Evolutionary conservation across 495 filamentous ascomycete species (phyloP).

Genomic region (Darksidea phi): DNA sequence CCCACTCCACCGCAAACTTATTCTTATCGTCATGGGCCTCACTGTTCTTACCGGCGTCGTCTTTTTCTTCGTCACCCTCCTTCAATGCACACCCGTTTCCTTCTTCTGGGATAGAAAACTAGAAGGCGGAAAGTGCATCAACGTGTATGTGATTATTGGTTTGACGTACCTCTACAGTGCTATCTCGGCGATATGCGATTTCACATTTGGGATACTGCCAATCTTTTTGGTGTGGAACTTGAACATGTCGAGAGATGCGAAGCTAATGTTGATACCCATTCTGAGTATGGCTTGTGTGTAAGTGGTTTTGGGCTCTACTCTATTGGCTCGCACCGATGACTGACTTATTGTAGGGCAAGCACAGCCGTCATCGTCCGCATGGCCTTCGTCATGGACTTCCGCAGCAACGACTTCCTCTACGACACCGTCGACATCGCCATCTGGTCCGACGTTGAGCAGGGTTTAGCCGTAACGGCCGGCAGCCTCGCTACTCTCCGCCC

Average conservation of each 20-base stretch:
- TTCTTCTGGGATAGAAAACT: slow-evolving; percentile 42
- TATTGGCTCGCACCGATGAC: background rate
- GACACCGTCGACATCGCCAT: slow-evolving; percentile 28
- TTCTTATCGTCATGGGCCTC: slow-evolving; percentile 38
- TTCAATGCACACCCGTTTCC: slow-evolving; percentile 46
- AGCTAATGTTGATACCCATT: slow-evolving; percentile 14
- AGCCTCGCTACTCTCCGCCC: slow-evolving; percentile 21
- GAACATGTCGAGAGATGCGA: slow-evolving; percentile 32
- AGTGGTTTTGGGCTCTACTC: background rate
- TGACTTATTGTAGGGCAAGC: slow-evolving; percentile 5
- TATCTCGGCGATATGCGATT: slow-evolving; percentile 43
- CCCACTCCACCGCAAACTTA: slow-evolving; percentile 40
- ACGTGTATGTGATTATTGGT: slow-evolving; percentile 34
- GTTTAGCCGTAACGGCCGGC: slow-evolving; percentile 23
- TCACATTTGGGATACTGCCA: slow-evolving; percentile 47
- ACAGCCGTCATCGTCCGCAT: slow-evolving; percentile 27
- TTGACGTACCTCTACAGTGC: slow-evolving; percentile 44
- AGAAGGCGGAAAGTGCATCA: slow-evolving; percentile 42
- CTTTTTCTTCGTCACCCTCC: slow-evolving; percentile 46
- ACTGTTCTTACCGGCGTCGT: slow-evolving; percentile 41
- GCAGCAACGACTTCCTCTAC: slow-evolving; percentile 20
- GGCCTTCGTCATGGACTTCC: slow-evolving; percentile 18
- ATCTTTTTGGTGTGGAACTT: slow-evolving; percentile 46
- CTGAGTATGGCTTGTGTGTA: slow-evolving; percentile 24
- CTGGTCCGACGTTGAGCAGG: slow-evolving; percentile 23